Base-by-base conservation (phyloP, 2,329 filamentous ascomycete genomes). In the Beauveria rudraprayagi region DNA sequence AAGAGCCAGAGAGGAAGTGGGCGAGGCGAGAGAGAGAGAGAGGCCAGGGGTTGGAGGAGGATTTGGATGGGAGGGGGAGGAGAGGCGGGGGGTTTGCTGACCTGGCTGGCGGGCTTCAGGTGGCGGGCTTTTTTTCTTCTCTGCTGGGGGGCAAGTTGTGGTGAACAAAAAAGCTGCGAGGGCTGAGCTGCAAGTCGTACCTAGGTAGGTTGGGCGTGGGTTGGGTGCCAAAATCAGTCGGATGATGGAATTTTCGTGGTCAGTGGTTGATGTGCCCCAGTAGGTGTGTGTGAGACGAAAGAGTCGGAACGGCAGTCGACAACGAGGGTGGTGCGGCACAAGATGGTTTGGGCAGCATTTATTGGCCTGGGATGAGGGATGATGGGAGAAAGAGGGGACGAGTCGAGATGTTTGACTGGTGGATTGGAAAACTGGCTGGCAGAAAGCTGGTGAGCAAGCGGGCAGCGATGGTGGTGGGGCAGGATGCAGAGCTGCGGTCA, bases 191-290 rank as follows among this genome's bases (percentile, higher is more conserved):
- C 54, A 52, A 52, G 16, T 37, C 14, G 34, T 37, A 37, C 34
- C 34, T 37, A 22, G 28, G 43, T n/a, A 11, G 41, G 34, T 58
- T 50, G 46, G 56, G 56, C 56, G 47, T 43, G 46, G 56, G 22
- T 51, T 59, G 56, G 56, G 56, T 59, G 56, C 56, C 56, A 59
- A 59, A 59, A 43, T 11, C 16, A 43, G 56, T 58, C 44, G 56
- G 46, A 52, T 44, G 37, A 59, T 43, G 37, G 28, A 19, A 24
- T 34, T 51, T 26, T 16, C 16, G 48, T 34, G 26, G 48, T n/a
- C 24, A 34, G 34, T 37, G 34, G 34, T 37, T 37, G 34, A 37
- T 30, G 48, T 51, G 48, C 26, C 26, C 17, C 26, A 19, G 46
- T 11, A 24, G 24, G 28, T n/a, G 48, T 28, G 22, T 9, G 22